Percentiles rank a stretch among this genome's conserved stretches.
Conservation (phyloP, 2,329 filamentous ascomycete species). For the Helotiales sp. region DNA sequence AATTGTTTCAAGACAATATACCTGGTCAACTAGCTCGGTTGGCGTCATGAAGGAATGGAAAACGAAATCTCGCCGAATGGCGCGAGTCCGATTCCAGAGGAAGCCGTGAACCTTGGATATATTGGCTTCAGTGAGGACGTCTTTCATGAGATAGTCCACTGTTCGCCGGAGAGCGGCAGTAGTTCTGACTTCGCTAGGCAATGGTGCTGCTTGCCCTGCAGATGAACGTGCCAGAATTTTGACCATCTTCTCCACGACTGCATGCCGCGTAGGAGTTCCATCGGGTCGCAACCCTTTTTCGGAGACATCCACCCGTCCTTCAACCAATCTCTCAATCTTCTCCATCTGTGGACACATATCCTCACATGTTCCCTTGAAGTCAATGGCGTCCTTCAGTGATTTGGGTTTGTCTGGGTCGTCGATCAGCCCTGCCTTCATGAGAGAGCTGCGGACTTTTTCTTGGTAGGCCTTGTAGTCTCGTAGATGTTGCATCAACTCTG, state of each 20-base stretch:
- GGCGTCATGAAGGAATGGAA: constrained; percentile 66
- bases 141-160: constrained; percentile 66
- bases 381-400: constrained; percentile 65
- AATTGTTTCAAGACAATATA: constrained; percentile 70
- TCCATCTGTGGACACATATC: constrained; percentile 74
- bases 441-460: constrained; percentile 58
- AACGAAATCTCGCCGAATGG: constrained; percentile 70
- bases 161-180: constrained; percentile 62
- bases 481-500: constrained; percentile 58
- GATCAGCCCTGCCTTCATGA: constrained; percentile 64
- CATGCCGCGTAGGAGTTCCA: constrained; percentile 48
- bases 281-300: constrained; percentile 54
- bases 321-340: constrained; percentile 65
- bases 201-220: constrained; percentile 68
- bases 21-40: constrained; percentile 59
- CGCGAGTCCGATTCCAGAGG: constrained; percentile 70
- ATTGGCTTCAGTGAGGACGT: constrained; percentile 60
- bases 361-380: constrained; percentile 71
- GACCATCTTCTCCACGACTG: constrained; percentile 62
- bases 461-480: constrained; percentile 63
- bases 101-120: constrained; percentile 64
- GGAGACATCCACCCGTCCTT: constrained; percentile 60
- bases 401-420: constrained; percentile 69
- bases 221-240: constrained; percentile 71
- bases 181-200: constrained; percentile 71